Conservation (phyloP, 768 basidiomycete genomes). For the Agrocybe praecox region DNA sequence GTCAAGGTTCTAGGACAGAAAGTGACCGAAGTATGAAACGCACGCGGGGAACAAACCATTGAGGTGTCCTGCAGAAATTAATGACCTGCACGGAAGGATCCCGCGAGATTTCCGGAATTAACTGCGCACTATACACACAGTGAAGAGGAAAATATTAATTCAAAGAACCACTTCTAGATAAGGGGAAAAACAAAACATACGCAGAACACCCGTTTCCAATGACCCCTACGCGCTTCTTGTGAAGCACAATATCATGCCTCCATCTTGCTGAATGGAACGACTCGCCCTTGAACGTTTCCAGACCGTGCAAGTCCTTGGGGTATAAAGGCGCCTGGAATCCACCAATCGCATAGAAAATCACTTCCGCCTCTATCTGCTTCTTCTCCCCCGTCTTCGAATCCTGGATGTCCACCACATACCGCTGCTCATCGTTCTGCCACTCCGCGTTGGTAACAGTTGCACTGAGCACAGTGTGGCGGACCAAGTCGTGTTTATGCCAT, state of each 20-base stretch:
- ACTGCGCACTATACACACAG: conserved; percentile 51
- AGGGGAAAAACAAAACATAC: conserved; percentile 32
- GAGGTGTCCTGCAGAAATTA: conserved; percentile 62
- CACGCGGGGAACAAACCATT: conserved; percentile 59
- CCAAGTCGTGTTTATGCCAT: conserved; percentile 45
- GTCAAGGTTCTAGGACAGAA: not conserved
- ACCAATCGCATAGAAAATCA: conserved; percentile 53
- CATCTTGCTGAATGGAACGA: conserved; percentile 59
- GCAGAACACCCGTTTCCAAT: conserved; percentile 68
- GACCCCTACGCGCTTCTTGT: conserved; percentile 57
- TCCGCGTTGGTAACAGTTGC: conserved; percentile 39
- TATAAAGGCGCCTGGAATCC: conserved; percentile 49
- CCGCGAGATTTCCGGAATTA: conserved; percentile 53
- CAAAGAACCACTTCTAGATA: not conserved
- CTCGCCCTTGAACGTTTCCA: conserved; percentile 48
- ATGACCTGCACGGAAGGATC: conserved; percentile 52
- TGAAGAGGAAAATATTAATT: not conserved
- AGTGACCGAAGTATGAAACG: conserved; percentile 16
- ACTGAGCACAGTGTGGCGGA: conserved; percentile 41
- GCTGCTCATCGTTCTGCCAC: conserved; percentile 46
- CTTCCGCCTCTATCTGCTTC: conserved; percentile 38
- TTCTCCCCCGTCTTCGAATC: conserved; percentile 37
- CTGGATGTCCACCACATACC: conserved; percentile 43
- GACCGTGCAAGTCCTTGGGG: conserved; percentile 44
- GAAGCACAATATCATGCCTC: conserved; percentile 54